Evolutionary conservation across 2,329 filamentous ascomycete genomes (phyloP), one percentile per base, ranked within the genome.

Genomic region (Septoria linicola): DNA sequence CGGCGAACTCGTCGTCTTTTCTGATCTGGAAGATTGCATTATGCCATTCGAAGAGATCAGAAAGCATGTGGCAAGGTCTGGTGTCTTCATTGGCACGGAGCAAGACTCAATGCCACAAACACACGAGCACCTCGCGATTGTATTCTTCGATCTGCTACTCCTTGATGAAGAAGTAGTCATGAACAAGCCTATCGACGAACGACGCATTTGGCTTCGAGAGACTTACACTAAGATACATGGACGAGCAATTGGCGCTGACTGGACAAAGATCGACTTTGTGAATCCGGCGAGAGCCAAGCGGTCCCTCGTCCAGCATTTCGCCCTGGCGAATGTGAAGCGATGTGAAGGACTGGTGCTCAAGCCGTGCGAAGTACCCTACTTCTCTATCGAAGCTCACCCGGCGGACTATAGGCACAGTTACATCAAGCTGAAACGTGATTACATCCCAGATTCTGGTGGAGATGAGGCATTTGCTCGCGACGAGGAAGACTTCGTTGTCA

Each of bases 371-470:
- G 82, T 87, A 19, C 83, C 89, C 0, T 96, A 95, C 64, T 88
- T 95, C 56, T 62, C 71, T 4, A 52, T 66, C 4, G 59, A 55
- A 10, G 35, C 47, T 16, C 37, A 53, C 57, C 8, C 55, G 51
- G 44, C 53, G 2, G 51, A 51, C n/a, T 57, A 57, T 21, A 51
- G 49, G 17, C 54, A 54, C 21, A 58, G 59, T 19, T 65, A 83
- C 66, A 88, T 96, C 63, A 96, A 96, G 70, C 70, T 96, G 35
- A 96, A 96, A 69, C 89, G 89, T 63, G 88, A 93, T 63, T 95
- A 95, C 62, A 80, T 95, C 31, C 76, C 79, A 20, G 82, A 82
- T 2, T 81, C 92, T 65, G 89, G 89, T 1, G 90, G 95, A 54
- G 23, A 27, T 27, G 23, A 27, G 10, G 23, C 23, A 27, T 27